phyloP scores from a whole-genome alignment of 2,329 filamentous ascomycete genomes.

The Zasmidium citrigriseum region DNA sequence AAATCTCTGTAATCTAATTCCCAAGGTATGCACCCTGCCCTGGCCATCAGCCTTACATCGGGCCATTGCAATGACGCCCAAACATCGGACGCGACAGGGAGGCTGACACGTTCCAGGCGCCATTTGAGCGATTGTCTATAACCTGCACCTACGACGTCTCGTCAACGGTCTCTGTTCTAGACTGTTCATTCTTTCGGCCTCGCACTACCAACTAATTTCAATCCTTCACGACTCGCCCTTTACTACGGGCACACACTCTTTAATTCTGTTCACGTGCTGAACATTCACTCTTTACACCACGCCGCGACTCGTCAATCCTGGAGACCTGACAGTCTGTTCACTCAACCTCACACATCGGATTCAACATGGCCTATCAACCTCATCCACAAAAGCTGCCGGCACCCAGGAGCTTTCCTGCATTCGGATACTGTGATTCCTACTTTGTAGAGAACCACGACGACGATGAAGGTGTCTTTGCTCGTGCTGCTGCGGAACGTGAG shows the following conservation, averaged over 20 bases:
- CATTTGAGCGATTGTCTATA: constrained; percentile 37
- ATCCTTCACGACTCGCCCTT: constrained; percentile 51
- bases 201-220: constrained; percentile 57
- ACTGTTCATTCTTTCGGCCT: constrained; percentile 45
- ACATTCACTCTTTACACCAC: constrained; percentile 45
- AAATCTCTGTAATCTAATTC: constrained; percentile 50
- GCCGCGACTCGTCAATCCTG: constrained; percentile 42
- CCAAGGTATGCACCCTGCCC: constrained; percentile 44
- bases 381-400: constrained; percentile 21
- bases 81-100: constrained; percentile 21
- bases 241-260: constrained; percentile 53
- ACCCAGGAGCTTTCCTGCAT: constrained; percentile 51
- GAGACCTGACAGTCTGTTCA: constrained; percentile 49
- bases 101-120: constrained; percentile 39
- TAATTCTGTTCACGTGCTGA: constrained; percentile 44
- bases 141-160: constrained; percentile 30
- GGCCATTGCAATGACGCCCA: constrained; percentile 22
- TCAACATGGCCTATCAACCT: constrained; percentile 57
- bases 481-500: constrained; percentile 69
- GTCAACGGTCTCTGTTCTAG: constrained; percentile 34
- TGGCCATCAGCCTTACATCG: constrained; percentile 25
- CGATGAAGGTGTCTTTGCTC: constrained; percentile 54
- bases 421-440: constrained; percentile 67
- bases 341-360: constrained; percentile 31
- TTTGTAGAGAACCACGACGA: constrained; percentile 65